Evolutionary conservation across 2,329 filamentous ascomycete species (phyloP).

Genomic region (Monilinia vaccinii-corymbosi): DNA sequence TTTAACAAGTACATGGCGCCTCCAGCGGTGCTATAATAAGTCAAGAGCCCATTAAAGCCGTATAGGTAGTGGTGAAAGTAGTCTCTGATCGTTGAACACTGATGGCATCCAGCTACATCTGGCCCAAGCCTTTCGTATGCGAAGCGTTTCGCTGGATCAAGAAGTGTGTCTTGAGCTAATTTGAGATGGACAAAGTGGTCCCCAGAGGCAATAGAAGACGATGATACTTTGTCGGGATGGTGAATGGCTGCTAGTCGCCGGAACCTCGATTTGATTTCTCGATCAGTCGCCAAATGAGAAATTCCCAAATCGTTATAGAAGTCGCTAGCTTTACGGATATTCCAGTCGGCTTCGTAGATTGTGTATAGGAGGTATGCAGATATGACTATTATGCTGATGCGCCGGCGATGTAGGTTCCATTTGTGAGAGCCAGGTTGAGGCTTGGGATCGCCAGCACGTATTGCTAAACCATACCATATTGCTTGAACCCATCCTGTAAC

Average conservation of each 20-base stretch:
- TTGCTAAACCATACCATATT: conserved; percentile 78
- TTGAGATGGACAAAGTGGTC: conserved; percentile 74
- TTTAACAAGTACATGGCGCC: conserved; percentile 52
- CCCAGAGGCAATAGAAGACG: conserved; percentile 26
- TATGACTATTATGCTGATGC: conserved; percentile 77
- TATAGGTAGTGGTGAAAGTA: conserved; percentile 65
- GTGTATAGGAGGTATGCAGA: conserved; percentile 81
- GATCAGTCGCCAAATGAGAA: conserved; percentile 57
- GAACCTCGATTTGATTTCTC: conserved; percentile 75
- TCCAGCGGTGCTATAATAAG: conserved; percentile 52
- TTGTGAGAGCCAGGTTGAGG: conserved; percentile 61
- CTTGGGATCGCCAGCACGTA: conserved; percentile 79
- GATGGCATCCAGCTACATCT: conserved; percentile 55
- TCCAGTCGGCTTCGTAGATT: conserved; percentile 83
- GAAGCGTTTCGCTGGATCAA: conserved; percentile 68
- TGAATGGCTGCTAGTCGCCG: conserved; percentile 10
- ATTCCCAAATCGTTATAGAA: conserved; percentile 76
- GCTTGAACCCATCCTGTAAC: conserved; percentile 69
- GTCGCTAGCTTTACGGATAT: conserved; percentile 60
- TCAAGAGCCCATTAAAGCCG: conserved; percentile 51
- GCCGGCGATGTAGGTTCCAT: conserved; percentile 64
- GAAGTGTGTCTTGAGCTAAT: conserved; percentile 70
- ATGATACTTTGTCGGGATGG: conserved; percentile 40
- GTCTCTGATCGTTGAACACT: conserved; percentile 61
- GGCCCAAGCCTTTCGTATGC: conserved; percentile 87